Percentiles rank a stretch among this genome's conserved stretches.
Conservation (phyloP, 2,329 filamentous ascomycete genomes). For the Colletotrichum endophyticum region DNA sequence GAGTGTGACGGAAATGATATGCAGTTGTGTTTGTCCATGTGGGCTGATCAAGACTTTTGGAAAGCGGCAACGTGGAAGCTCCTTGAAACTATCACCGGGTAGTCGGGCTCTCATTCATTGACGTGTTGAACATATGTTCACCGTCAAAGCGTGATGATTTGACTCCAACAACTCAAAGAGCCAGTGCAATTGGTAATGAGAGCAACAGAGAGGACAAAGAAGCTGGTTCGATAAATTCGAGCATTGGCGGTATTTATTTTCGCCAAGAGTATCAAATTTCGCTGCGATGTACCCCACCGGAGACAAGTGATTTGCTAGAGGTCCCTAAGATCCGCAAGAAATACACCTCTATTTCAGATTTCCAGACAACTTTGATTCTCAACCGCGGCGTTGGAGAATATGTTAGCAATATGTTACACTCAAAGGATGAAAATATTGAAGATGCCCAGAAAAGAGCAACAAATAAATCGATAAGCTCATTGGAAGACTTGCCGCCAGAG, state of each 20-base stretch:
- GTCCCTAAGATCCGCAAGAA: background rate
- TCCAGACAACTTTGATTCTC: background rate
- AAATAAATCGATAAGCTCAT: rapidly evolving
- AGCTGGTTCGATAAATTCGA: background rate
- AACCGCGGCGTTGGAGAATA: background rate
- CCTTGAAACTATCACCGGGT: background rate
- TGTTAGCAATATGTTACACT: rapidly evolving
- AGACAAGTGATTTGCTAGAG: rapidly evolving
- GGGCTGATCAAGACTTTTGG: background rate
- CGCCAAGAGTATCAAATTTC: rapidly evolving
- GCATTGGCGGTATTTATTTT: rapidly evolving
- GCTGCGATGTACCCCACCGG: rapidly evolving
- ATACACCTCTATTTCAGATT: no score
- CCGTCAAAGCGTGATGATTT: rapidly evolving
- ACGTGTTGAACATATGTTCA: background rate
- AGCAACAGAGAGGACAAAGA: background rate
- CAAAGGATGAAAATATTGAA: background rate
- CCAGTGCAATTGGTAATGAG: background rate
- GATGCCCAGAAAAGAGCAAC: rapidly evolving
- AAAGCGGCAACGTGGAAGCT: background rate
- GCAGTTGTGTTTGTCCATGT: background rate
- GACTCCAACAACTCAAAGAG: background rate
- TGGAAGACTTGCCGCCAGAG: background rate
- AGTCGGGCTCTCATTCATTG: background rate
- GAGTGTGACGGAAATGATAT: rapidly evolving